Percentiles rank a stretch among this genome's conserved stretches.
These are phyloP conservation scores for Amaranthus palmeri DNA, from an alignment of 148 eudicot genomes.

Conservation along the genomic window DNA sequence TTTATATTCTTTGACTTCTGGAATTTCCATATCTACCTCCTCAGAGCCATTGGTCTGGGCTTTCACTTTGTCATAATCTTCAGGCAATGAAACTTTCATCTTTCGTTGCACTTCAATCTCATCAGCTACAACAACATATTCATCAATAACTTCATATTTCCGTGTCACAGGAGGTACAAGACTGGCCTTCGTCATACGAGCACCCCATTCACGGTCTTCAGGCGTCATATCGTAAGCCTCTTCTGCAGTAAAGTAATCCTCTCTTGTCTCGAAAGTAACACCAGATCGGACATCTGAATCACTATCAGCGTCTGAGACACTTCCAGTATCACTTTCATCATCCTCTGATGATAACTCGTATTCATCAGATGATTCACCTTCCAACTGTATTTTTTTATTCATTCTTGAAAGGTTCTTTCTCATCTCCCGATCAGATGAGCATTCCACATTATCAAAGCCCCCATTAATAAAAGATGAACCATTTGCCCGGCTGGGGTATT, in stretches of 20 bases:
- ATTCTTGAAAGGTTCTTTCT: constrained; percentile 53
- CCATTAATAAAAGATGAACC: constrained; percentile 42
- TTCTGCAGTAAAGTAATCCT: constrained; percentile 39
- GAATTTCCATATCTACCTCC: constrained; percentile 95
- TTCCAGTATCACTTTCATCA: constrained; percentile 51
- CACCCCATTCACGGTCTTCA: constrained; percentile 99
- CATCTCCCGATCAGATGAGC: constrained; percentile 71
- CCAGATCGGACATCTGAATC: constrained; percentile 58
- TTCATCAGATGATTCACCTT: constrained; percentile 80
- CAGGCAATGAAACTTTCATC: constrained; percentile 88
- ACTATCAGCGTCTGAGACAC: constrained; percentile 68
- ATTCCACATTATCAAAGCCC: constrained; percentile 51
- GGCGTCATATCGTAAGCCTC: constrained; percentile 60
- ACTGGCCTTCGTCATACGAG: constrained; percentile 96
- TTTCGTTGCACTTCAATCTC: constrained; percentile 83
- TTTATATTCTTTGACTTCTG: constrained; percentile 88
- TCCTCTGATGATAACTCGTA: constrained; percentile 59
- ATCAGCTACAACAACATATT: constrained; percentile 79
- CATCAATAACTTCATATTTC: constrained; percentile 82
- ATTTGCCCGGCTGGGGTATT: constrained; percentile 41
- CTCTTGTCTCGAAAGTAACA: constrained; percentile 46
- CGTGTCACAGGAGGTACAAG: constrained; percentile 99
- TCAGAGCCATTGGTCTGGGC: constrained; percentile 84
- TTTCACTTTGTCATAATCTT: constrained; percentile 70
- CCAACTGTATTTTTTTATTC: constrained; percentile 55